Evolutionary conservation across 306 rosid genomes (phyloP).

Genomic region (Myrica gale): DNA sequence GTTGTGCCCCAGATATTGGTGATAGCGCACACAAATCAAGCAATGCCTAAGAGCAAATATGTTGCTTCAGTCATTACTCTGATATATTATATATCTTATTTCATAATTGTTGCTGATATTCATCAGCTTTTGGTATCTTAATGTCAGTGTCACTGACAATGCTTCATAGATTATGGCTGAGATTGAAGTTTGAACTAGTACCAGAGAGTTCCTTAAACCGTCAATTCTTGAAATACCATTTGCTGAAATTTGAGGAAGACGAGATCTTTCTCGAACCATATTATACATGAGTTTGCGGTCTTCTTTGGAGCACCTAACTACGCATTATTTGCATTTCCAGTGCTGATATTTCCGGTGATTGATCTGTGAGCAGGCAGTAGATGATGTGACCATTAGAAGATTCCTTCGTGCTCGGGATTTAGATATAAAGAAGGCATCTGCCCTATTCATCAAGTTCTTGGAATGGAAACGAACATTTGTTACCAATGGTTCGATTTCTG

Average conservation of each 20-base stretch:
- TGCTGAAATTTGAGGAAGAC: neutral
- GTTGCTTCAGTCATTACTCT: neutral
- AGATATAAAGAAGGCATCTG: conserved; percentile 47
- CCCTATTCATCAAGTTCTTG: conserved; percentile 55
- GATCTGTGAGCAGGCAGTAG: conserved; percentile 41
- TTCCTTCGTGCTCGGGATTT: conserved; percentile 57
- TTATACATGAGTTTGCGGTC: neutral
- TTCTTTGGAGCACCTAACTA: neutral
- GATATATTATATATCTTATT: neutral
- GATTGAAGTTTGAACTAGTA: too few relatives aligned
- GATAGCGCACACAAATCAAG: neutral
- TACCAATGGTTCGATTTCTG: conserved; percentile 47
- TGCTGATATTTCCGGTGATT: neutral
- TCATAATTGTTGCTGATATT: neutral
- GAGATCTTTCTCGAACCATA: neutral
- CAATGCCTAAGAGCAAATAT: neutral
- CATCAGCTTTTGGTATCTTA: neutral
- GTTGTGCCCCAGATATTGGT: neutral
- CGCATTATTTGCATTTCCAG: neutral
- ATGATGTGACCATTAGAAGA: conserved; percentile 56
- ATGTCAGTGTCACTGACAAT: too few relatives aligned
- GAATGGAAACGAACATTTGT: conserved; percentile 51
- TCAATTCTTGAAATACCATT: too few relatives aligned
- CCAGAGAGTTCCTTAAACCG: too few relatives aligned
- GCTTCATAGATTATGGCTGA: too few relatives aligned